Evolutionary conservation across 169 alveolate species (phyloP).

Genomic region (Plasmodium vinckei): DNA sequence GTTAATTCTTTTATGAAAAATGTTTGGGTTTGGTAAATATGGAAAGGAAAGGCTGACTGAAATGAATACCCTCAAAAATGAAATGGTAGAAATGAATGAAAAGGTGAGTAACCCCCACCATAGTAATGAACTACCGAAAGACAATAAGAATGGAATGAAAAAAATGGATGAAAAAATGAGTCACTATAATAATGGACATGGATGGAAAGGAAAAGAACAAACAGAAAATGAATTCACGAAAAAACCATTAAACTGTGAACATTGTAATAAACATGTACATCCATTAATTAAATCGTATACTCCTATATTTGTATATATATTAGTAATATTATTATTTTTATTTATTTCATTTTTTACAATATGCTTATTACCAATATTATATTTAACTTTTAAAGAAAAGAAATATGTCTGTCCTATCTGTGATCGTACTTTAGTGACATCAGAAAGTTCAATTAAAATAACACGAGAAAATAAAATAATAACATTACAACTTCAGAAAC

Average conservation of each 20-base stretch:
- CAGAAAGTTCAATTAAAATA: conserved; percentile 42
- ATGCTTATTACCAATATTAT: conserved; percentile 39
- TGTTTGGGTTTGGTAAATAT: conserved; percentile 11
- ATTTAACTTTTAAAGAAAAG: conserved; percentile 50
- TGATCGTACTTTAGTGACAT: conserved; percentile 13
- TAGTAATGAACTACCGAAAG: not conserved
- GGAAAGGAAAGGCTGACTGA: conserved; percentile 32
- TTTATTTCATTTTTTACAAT: conserved; percentile 47
- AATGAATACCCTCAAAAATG: conserved; percentile 38
- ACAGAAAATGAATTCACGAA: not conserved
- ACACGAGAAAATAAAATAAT: conserved; percentile 48
- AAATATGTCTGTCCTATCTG: conserved; percentile 43
- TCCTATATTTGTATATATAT: conserved; percentile 33
- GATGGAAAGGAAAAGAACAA: not conserved
- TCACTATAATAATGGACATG: not conserved
- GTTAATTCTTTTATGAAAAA: not conserved
- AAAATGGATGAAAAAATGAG: not conserved
- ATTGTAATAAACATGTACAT: conserved; percentile 45
- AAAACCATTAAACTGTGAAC: conserved; percentile 14
- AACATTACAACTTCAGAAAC: conserved; percentile 55
- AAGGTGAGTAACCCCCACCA: not conserved
- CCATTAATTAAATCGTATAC: conserved; percentile 32
- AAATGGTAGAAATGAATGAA: conserved; percentile 32
- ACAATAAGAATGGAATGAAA: not conserved
- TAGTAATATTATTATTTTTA: conserved; percentile 27